These are phyloP conservation scores for Allium sativum DNA, from an alignment of 106 monocot species.

Conservation along the genomic window DNA sequence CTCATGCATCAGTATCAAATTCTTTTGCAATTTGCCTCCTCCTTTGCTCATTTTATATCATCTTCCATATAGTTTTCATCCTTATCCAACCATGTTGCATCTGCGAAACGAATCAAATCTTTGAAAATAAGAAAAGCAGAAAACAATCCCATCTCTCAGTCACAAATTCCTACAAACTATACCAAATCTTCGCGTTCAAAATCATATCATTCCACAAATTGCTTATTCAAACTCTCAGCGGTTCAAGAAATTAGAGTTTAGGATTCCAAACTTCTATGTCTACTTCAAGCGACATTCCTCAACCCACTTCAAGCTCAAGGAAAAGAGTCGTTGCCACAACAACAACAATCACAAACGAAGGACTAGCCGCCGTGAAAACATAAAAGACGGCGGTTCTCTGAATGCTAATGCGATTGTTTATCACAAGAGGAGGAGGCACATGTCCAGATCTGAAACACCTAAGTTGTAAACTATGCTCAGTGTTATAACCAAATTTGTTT, in stretches of 20 bases:
- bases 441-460: constrained; percentile 28
- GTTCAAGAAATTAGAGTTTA: background rate
- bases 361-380: constrained; percentile 22
- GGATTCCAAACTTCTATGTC: background rate
- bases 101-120: too few relatives aligned
- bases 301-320: background rate
- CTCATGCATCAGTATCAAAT: too few relatives aligned
- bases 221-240: too few relatives aligned
- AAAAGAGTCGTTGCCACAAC: background rate
- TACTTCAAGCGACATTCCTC: background rate
- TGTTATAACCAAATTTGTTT: constrained; percentile 37
- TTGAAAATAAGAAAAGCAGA: too few relatives aligned
- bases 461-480: constrained; percentile 54
- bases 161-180: too few relatives aligned
- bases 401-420: constrained; percentile 16
- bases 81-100: too few relatives aligned
- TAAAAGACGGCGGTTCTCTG: constrained; percentile 11
- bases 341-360: constrained; percentile 30
- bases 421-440: constrained; percentile 20
- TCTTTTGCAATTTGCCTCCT: too few relatives aligned
- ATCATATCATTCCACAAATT: too few relatives aligned
- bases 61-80: too few relatives aligned
- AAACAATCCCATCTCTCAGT: too few relatives aligned
- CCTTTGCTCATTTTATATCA: too few relatives aligned
- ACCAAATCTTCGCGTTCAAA: too few relatives aligned